phyloP scores from a whole-genome alignment of 345 rosid species.

The Euphorbia pulcherrima region DNA sequence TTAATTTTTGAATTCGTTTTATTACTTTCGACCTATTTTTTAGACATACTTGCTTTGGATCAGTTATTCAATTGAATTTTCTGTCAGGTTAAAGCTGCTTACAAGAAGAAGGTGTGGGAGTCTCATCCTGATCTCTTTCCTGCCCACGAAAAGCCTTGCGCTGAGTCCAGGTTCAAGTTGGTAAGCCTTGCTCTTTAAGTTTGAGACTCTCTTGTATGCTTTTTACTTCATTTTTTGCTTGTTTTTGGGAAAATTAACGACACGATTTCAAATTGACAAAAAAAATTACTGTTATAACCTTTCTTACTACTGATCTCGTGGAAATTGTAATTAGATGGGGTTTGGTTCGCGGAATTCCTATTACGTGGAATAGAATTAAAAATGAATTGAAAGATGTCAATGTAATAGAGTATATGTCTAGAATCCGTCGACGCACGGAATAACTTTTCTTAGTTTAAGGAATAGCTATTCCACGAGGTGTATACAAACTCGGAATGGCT shows the following conservation, averaged over 20 bases:
- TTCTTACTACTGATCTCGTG: neutral
- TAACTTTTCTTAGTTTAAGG: too few species aligned
- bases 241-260: neutral
- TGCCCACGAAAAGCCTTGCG: conserved; percentile 48
- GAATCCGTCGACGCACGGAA: too few species aligned
- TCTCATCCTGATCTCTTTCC: conserved; percentile 90
- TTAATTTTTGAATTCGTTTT: neutral
- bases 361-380: too few species aligned
- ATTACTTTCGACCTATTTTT: neutral
- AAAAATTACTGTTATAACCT: neutral
- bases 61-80: neutral
- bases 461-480: too few species aligned
- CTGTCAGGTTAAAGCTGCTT: conserved; percentile 66
- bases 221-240: neutral
- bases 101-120: conserved; percentile 77
- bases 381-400: too few species aligned
- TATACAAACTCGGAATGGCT: too few species aligned
- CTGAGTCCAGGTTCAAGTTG: conserved; percentile 77
- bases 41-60: neutral
- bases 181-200: conserved; percentile 25
- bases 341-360: too few species aligned
- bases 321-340: too few species aligned
- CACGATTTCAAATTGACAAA: neutral
- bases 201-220: neutral
- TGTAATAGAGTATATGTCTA: too few species aligned